Conservation (phyloP, 495 filamentous ascomycete species). For the Podospora pseudopauciseta region DNA sequence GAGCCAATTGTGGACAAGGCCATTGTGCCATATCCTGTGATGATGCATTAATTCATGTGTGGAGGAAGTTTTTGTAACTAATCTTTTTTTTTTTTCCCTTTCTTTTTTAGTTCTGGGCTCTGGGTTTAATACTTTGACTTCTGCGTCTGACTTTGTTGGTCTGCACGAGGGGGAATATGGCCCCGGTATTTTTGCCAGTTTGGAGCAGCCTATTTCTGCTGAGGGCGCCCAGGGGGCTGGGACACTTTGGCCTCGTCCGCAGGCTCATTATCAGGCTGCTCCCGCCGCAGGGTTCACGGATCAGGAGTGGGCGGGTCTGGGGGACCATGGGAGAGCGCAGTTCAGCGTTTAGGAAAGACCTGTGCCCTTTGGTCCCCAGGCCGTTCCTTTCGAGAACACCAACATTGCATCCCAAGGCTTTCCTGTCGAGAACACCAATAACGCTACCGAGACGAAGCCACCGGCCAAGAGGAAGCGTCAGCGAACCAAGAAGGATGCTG, state of each 20-base stretch:
- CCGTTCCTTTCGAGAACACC: background rate
- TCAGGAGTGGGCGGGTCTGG: background rate
- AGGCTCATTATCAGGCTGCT: background rate
- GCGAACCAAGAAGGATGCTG: background rate
- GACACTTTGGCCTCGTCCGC: no score
- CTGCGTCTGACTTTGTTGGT: background rate
- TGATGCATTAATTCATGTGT: conserved; percentile 16
- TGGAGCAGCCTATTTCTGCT: background rate
- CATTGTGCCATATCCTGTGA: conserved; percentile 48
- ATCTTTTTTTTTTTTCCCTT: conserved; percentile 7
- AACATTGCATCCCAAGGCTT: background rate
- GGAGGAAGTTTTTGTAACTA: conserved; percentile 5
- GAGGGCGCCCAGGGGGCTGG: background rate
- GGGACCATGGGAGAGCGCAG: background rate
- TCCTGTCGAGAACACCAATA: background rate
- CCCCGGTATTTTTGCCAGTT: background rate
- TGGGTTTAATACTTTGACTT: background rate
- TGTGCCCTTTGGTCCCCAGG: background rate
- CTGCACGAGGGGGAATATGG: background rate
- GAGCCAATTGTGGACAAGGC: conserved; percentile 53
- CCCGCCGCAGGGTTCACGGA: no score
- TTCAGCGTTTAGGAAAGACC: background rate
- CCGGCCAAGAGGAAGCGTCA: background rate
- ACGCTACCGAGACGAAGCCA: background rate
- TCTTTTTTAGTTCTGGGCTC: conserved; percentile 1